These are phyloP conservation scores for Kluyveromyces marxianus DNA, from an alignment of 1,139 yeast species.

Conservation along the genomic window DNA sequence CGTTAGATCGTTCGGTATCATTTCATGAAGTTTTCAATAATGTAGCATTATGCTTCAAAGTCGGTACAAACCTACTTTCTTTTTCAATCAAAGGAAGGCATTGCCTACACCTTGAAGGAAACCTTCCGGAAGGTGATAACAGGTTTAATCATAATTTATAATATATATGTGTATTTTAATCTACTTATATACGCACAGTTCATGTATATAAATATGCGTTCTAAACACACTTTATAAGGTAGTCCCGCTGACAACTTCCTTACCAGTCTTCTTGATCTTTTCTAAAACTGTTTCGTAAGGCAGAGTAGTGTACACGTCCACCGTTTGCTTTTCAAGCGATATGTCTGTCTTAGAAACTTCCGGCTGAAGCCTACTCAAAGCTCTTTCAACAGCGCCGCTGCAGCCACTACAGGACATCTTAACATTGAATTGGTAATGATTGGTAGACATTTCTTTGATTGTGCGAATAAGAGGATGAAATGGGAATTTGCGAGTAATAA, in stretches of 20 bases:
- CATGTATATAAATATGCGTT: neutral
- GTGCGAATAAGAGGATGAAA: neutral
- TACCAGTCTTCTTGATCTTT: slow-evolving; percentile 86
- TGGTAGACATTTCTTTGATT: slow-evolving; percentile 33
- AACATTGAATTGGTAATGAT: slow-evolving; percentile 69
- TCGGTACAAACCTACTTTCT: too few species aligned
- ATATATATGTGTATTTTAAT: too few species aligned
- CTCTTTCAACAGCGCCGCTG: slow-evolving; percentile 80
- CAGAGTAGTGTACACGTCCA: slow-evolving; percentile 62
- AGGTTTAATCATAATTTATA: too few species aligned
- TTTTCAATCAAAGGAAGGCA: too few species aligned
- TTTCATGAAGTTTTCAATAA: too few species aligned
- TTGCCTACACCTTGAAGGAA: too few species aligned
- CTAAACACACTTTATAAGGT: slow-evolving; percentile 16
- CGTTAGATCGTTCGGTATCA: too few species aligned
- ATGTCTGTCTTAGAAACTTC: slow-evolving; percentile 70
- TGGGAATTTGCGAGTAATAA: neutral
- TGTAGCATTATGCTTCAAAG: too few species aligned
- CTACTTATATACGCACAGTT: neutral
- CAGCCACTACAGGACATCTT: slow-evolving; percentile 84
- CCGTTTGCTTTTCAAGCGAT: slow-evolving; percentile 74
- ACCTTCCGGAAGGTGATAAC: too few species aligned
- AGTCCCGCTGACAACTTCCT: slow-evolving; percentile 64
- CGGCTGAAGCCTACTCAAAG: slow-evolving; percentile 52
- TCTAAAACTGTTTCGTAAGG: slow-evolving; percentile 70